Conservation (phyloP, 139 green algal genomes). For the Tetratostichococcus sp. region DNA sequence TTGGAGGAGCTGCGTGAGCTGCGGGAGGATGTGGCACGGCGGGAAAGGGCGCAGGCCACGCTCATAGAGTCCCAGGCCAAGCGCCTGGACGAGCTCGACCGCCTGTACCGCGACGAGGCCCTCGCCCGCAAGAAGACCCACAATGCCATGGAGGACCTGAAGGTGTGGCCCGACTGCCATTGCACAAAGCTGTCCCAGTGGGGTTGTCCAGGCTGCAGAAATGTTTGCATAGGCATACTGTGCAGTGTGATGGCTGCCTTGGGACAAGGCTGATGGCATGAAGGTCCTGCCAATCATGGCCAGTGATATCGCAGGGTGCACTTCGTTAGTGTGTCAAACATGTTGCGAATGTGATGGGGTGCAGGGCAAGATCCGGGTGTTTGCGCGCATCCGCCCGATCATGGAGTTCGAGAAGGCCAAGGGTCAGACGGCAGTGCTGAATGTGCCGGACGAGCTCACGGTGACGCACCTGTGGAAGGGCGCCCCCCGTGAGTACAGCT, state of each 20-base stretch:
- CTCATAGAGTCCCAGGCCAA: constrained; percentile 81
- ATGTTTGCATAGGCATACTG: too few species aligned
- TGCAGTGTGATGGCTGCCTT: too few species aligned
- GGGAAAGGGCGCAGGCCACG: constrained; percentile 79
- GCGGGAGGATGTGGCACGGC: constrained; percentile 84
- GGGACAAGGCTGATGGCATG: too few species aligned
- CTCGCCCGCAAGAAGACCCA: constrained; percentile 68
- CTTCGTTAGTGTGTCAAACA: too few species aligned
- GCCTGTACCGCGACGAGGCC: constrained; percentile 71
- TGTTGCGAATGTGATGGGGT: neutral
- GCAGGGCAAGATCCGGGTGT: constrained; percentile 93
- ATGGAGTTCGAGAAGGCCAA: constrained; percentile 73
- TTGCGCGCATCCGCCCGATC: constrained; percentile 82
- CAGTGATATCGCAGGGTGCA: too few species aligned
- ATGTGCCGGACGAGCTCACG: constrained; percentile 82
- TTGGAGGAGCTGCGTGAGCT: constrained; percentile 91
- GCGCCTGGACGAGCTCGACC: constrained; percentile 90
- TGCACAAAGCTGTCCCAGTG: too few species aligned
- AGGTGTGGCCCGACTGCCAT: constrained; percentile 23
- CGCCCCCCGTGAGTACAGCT: constrained; percentile 89
- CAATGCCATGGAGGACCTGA: constrained; percentile 93
- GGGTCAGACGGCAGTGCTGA: constrained; percentile 53
- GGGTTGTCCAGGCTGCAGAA: too few species aligned
- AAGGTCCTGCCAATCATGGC: too few species aligned
- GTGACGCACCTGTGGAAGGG: constrained; percentile 87